Percentiles rank a stretch among this genome's conserved stretches.
Conservation (phyloP, 2,329 filamentous ascomycete species). For the Chaetomiaceae sp. region DNA sequence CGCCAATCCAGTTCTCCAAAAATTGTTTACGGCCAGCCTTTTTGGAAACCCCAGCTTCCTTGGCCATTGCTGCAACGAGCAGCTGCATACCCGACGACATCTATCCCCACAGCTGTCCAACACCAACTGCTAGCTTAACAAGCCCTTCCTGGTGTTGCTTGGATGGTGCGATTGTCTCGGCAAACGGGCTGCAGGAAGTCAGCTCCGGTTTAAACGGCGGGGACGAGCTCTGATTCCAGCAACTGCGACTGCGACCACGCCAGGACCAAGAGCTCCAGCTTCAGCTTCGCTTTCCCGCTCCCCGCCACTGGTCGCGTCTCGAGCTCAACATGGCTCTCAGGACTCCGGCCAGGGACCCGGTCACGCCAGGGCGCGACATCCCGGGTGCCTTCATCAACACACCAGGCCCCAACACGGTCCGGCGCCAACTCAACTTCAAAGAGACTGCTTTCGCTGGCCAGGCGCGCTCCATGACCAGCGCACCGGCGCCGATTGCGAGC, state of each 20-base stretch:
- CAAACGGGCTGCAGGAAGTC: slow-evolving; percentile 8
- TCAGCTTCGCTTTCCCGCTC: background rate
- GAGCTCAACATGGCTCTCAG: background rate
- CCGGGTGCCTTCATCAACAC: slow-evolving; percentile 74
- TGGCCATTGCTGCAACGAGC: slow-evolving; percentile 8
- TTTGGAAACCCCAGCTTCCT: slow-evolving; percentile 13
- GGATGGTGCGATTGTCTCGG: slow-evolving; percentile 15
- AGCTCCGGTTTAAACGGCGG: slow-evolving; percentile 8
- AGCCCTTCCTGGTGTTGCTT: slow-evolving; percentile 1
- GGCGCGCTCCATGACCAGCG: slow-evolving; percentile 1
- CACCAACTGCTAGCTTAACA: slow-evolving; percentile 3
- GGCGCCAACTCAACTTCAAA: slow-evolving; percentile 45
- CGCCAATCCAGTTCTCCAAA: slow-evolving; percentile 25
- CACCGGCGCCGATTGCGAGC: slow-evolving; percentile 11
- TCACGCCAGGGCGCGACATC: slow-evolving; percentile 64
- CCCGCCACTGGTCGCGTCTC: background rate
- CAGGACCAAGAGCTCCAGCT: background rate
- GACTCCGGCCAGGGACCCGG: slow-evolving; percentile 44
- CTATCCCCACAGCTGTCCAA: background rate
- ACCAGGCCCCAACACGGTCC: slow-evolving; percentile 48
- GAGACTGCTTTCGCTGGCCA: slow-evolving; percentile 17
- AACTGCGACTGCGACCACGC: background rate
- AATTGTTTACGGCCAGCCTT: slow-evolving; percentile 29
- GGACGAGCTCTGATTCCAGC: slow-evolving; percentile 1
- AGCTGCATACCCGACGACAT: slow-evolving; percentile 7